Base-by-base conservation (phyloP, 768 basidiomycete genomes). In the Termitomyces heimii region DNA sequence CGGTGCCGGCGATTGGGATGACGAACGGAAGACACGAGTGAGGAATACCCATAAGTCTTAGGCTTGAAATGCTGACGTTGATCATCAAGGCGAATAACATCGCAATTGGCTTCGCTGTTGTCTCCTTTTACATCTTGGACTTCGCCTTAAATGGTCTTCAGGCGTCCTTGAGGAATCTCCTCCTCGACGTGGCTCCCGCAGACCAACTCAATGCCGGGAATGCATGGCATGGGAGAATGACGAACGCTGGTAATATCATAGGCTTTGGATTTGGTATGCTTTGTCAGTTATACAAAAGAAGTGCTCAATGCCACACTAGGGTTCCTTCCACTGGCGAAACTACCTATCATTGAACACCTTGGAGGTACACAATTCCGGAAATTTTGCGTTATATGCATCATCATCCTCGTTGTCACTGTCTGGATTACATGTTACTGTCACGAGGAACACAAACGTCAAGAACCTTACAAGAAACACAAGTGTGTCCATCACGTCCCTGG, bases 221-320 rank as follows among this genome's bases (percentile, higher is more conserved):
- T 73, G 97, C 97, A 34, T 99, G 96, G 94, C 94, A 98, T 60
- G 90, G 95, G 46, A 80, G 93, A 60, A 97, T 98, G 90, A 88
- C 85, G 44, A 94, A 98, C 67, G 85, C 94, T n/a, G 97, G 94
- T 22, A 98, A 97, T 67, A 96, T 98, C 49, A 70, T 98, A 61
- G 97, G 97, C 9, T 98, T 86, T 73, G 91, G 91, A 1, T 89
- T 96, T 67, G 94, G 92, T 89, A 66, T 57, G 81, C 62, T 20
- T 4, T 44, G 13, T 40, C 8, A 16, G n/a, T 42, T 26, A 26
- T 49, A 13, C 53, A 2, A 40, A 14, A 16, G 32, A 35, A 31
- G 37, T 35, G 53, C 53, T 59, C 12, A 58, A 47, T 24, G 18
- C 47, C 16, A 48, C 12, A 59, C 16, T 62, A 87, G 93, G 95